Conservation (phyloP, 2,329 filamentous ascomycete genomes). For the Penicillium sumatraense region DNA sequence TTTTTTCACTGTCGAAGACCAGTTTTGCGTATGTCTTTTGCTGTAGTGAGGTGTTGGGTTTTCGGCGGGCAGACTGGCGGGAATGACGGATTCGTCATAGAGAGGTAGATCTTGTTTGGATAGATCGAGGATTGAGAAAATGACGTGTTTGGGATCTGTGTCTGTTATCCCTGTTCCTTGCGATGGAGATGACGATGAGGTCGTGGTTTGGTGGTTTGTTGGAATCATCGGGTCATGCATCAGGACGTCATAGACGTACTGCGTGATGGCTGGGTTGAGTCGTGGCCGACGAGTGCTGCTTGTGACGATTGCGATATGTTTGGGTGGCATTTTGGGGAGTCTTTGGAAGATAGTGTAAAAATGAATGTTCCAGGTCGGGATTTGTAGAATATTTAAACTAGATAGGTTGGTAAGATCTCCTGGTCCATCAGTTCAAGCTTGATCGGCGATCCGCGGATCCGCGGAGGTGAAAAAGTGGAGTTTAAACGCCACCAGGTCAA, state of each 20-base stretch:
- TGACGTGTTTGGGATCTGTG: slow-evolving; percentile 24
- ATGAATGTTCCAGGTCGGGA: background rate
- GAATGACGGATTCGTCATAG: slow-evolving; percentile 46
- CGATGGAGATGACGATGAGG: background rate
- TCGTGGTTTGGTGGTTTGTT: slow-evolving; percentile 12
- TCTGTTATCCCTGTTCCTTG: slow-evolving; percentile 1
- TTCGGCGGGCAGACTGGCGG: slow-evolving; percentile 35
- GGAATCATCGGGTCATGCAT: slow-evolving; percentile 21
- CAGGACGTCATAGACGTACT: slow-evolving; percentile 35
- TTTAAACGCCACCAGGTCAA: too few species aligned
- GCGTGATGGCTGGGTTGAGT: slow-evolving; percentile 41
- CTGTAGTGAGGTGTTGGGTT: slow-evolving; percentile 37
- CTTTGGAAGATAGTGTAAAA: background rate
- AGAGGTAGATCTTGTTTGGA: slow-evolving; percentile 39
- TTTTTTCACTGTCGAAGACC: slow-evolving; percentile 40
- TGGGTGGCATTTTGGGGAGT: slow-evolving; percentile 23
- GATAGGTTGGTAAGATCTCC: background rate
- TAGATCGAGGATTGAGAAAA: slow-evolving; percentile 38
- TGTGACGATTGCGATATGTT: slow-evolving; percentile 40
- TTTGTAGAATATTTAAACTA: too few species aligned
- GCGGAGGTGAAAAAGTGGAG: slow-evolving; percentile 2
- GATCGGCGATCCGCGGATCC: slow-evolving; percentile 6
- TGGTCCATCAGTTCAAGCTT: background rate
- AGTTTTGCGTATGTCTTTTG: slow-evolving; percentile 41
- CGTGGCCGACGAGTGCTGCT: slow-evolving; percentile 41